Evolutionary conservation across 768 basidiomycete genomes (phyloP), one percentile per base, ranked within the genome.

Genomic region (Boletus eberwhitei): DNA sequence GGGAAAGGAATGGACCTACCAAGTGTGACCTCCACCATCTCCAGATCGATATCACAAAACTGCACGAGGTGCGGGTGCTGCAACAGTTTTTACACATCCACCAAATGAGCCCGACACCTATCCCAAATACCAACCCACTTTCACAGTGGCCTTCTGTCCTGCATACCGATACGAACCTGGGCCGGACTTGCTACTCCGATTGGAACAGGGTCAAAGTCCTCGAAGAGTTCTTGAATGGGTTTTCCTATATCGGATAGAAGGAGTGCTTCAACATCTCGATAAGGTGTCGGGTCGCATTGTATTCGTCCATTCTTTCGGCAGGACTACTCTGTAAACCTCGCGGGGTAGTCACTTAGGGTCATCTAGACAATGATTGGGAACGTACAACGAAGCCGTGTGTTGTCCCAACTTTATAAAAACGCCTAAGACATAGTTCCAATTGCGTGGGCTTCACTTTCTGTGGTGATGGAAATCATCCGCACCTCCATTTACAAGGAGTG

Each of bases 131-230:
- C 24, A 41, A 59, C 72, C 32, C 56, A 88, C 88, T 74, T 95
- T 96, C 48, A 98, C 88, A 9, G 97, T 97, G 26, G 94, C 93
- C 51, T 74, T 73, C 68, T 79, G 78, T 3, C 91, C 89, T 91
- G 85, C 14, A 72, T 80, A 4, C 86, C 97, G n/a, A 88, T 80
- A 71, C 98, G 97, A 16, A 98, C 97, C 71, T 99, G 97, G 6
- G 97, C 97, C 35, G 97, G 73, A 63, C 93, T 96, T 13, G 97
- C 97, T 17, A 98, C 93, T 3, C 97, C 97, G 42, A 98, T 90
- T 8, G 97, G 97, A 17, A 77, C 74, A 6, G 85, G 84, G 60
- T 97, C 85, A 65, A 98, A 96, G 55, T 92, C 83, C 13, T 84
- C 82, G 64, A 98, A 98, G 34, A 93, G 70, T 19, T 90, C 87